Evolutionary conservation across 257 asterid genomes (phyloP), one percentile per base, ranked within the genome.

Genomic region (Ophiorrhiza pumila): DNA sequence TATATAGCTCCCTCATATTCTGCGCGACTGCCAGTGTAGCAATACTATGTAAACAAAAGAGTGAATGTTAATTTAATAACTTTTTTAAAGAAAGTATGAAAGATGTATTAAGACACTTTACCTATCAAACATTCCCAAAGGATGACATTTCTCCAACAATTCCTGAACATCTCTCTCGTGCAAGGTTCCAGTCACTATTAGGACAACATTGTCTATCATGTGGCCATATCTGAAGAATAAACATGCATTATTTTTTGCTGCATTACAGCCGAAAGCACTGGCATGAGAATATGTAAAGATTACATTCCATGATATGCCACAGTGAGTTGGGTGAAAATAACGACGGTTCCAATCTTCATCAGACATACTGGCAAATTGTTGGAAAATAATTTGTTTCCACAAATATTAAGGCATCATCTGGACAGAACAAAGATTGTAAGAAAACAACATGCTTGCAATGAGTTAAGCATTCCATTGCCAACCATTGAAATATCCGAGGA

Each of bases 71-170:
- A 42, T 11, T 12, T 17, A 69, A 7, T 27, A 9, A 55, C 65
- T 39, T 52, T n/a, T 39, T 69, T 47, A 57, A 37, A 58, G 37
- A 37, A 50, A 59, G 22, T 58, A 12, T 49, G 69, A 78, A 71
- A 63, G 27, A 63, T 46, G 65, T 22, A 55, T 34, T 53, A 74
- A 71, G 73, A 78, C 47, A 46, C 25, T 77, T n/a, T 85, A 92
- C 98, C 98, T 90, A 84, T 92, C 98, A 84, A 92, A 92, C 98
- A 90, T 92, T 76, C 98, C 98, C 86, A 92, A 73, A 56, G 98
- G 98, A 73, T 92, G 98, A 69, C 98, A 92, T 81, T 92, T 92
- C 88, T 92, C 98, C 85, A 90, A 76, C 85, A 92, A 79, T 77
- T 92, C 98, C 77, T 92, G 96, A 76, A 92, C 97, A 81, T 92